phyloP scores from a whole-genome alignment of 1,284 basidiomycete genomes.

The Rhodotorula sp. region DNA sequence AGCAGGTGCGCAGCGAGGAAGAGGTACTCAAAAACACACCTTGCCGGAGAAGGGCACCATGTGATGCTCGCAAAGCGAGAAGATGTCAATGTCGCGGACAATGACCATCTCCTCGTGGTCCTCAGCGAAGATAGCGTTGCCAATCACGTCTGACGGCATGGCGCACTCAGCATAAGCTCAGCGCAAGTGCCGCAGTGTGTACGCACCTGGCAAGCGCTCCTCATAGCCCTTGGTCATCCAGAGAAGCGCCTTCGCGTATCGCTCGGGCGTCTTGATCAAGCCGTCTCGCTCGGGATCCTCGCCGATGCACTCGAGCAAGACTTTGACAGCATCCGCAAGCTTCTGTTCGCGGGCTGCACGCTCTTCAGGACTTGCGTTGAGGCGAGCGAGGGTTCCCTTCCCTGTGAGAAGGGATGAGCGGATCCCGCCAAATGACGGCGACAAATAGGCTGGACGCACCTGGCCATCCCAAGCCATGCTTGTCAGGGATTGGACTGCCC shows the following conservation, averaged over 20 bases:
- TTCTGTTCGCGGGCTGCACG: conserved; percentile 68
- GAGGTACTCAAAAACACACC: conserved; percentile 55
- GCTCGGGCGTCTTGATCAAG: conserved; percentile 82
- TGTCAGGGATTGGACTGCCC: conserved; percentile 35
- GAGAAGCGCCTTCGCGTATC: conserved; percentile 94
- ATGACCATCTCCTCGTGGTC: conserved; percentile 99
- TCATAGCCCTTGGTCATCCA: conserved; percentile 99
- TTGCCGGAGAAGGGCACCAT: conserved; percentile 98
- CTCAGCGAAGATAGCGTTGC: conserved; percentile 97
- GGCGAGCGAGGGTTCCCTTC: conserved; percentile 80
- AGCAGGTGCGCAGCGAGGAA: not conserved
- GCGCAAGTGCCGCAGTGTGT: too few species aligned
- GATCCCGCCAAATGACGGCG: conserved; percentile 7
- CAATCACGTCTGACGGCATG: conserved; percentile 76
- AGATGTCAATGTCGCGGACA: conserved; percentile 95
- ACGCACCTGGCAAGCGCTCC: conserved; percentile 76
- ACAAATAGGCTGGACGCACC: conserved; percentile 55
- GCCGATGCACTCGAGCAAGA: conserved; percentile 93
- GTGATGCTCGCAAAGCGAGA: conserved; percentile 97
- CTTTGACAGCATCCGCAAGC: conserved; percentile 79
- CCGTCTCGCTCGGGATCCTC: conserved; percentile 97
- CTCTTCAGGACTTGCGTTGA: conserved; percentile 74
- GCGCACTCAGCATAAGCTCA: not conserved
- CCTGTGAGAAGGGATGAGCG: conserved; percentile 55
- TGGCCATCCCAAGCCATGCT: conserved; percentile 86